phyloP scores from a whole-genome alignment of 2,329 filamentous ascomycete genomes.

The Cercospora canescens region DNA sequence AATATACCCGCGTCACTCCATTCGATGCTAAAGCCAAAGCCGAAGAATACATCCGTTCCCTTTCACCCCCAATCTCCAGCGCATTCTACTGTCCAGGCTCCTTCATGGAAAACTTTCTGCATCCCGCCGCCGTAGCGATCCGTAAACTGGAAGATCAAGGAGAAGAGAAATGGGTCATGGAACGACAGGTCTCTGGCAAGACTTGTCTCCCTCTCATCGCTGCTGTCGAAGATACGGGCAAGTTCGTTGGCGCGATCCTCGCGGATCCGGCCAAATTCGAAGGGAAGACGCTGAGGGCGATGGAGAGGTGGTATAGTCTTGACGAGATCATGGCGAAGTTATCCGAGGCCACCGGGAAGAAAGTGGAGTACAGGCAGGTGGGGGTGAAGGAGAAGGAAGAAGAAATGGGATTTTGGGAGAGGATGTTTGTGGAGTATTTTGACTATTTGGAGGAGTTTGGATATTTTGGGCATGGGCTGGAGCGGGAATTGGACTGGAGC shows the following conservation, averaged over 20 bases:
- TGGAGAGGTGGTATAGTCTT: slow-evolving; percentile 17
- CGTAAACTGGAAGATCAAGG: slow-evolving; percentile 3
- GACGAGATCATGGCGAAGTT: slow-evolving; percentile 20
- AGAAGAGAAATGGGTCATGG: slow-evolving; percentile 13
- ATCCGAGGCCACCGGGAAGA: slow-evolving; percentile 19
- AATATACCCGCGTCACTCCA: slow-evolving; percentile 43
- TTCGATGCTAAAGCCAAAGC: slow-evolving; percentile 45
- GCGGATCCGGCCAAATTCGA: slow-evolving; percentile 19
- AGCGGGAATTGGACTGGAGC: slow-evolving; percentile 36
- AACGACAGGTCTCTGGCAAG: slow-evolving; percentile 6
- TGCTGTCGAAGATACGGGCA: slow-evolving; percentile 22
- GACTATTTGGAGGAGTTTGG: slow-evolving; percentile 36
- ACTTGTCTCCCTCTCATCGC: slow-evolving; percentile 23
- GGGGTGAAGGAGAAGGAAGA: not conserved
- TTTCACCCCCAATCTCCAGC: slow-evolving; percentile 15
- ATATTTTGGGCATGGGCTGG: slow-evolving; percentile 39
- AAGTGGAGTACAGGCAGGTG: slow-evolving; percentile 20
- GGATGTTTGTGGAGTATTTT: slow-evolving; percentile 13
- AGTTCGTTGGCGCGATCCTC: slow-evolving; percentile 26
- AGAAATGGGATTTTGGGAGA: slow-evolving; percentile 2
- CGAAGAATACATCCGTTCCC: slow-evolving; percentile 42
- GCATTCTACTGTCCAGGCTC: slow-evolving; percentile 23
- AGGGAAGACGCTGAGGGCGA: slow-evolving; percentile 22
- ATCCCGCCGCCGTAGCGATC: not conserved
- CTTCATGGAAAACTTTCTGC: slow-evolving; percentile 26